Evolutionary conservation across 345 rosid genomes (phyloP), one percentile per base, ranked within the genome.

Genomic region (Cardamine chenopodiifolia): DNA sequence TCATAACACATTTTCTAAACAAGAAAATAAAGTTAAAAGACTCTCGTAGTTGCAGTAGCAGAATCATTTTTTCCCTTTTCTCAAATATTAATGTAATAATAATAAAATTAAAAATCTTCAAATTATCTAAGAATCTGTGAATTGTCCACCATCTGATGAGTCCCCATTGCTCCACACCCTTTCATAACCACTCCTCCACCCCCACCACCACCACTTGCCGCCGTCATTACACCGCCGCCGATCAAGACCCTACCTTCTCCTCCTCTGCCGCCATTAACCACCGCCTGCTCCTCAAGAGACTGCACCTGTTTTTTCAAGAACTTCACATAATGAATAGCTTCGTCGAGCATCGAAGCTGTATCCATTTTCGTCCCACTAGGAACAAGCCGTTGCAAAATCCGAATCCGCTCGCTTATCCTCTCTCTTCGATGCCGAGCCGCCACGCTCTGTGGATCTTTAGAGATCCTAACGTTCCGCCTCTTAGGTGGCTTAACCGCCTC

Each of bases 321-420:
- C 76, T 91, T 93, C 23, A 93, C 93, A 53, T 93, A 93, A 78
- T 91, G 98, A 52, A 93, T 84, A 10, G 98, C 97, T 78, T 93
- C 97, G 52, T 93, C 98, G 4, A 93, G 76, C 98, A 93, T 93
- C 0, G 97, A 91, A 54, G 97, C 96, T 17, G 96, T 93, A 77
- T 91, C 98, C 98, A 91, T 93, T 75, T 89, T 93, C 25, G 90
- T 93, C 1, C 98, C 97, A n/a, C 98, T 96, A 0, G 98, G 97
- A n/a, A 93, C 98, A n/a, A 93, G 84, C 78, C 96, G 81, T 79
- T 93, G 98, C 64, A 91, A 82, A 54, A 91, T 91, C 84, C 98
- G 80, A 20, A 93, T 91, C 86, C 89, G 78, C 78, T 93, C 98
- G 59, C 97, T 91, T 64, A 93, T 88, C 77, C 89, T 81, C 72